These are phyloP conservation scores for Stagonosporopsis vannaccii DNA, from an alignment of 2,329 filamentous ascomycete genomes.

Conservation along the genomic window DNA sequence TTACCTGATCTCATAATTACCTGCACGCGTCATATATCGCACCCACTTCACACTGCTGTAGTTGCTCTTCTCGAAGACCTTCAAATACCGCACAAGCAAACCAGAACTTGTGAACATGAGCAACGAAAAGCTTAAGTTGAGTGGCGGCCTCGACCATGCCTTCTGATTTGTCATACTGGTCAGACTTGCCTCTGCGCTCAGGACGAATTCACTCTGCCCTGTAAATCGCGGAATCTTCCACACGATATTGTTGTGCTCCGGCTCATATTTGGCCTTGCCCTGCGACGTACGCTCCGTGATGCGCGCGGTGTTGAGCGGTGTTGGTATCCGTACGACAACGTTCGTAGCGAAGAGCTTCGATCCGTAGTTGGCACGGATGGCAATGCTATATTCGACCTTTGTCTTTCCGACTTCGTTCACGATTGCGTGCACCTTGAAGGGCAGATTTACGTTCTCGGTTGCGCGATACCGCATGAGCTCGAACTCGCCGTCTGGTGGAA, in stretches of 20 bases:
- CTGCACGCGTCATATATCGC: conserved; percentile 96
- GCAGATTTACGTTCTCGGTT: conserved; percentile 97
- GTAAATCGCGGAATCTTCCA: conserved; percentile 99
- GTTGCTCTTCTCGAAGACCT: conserved; percentile 99
- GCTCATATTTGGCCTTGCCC: conserved; percentile 98
- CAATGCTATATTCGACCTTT: conserved; percentile 98
- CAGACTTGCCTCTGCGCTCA: conserved; percentile 90
- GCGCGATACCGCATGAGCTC: conserved; percentile 98
- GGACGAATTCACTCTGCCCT: conserved; percentile 94
- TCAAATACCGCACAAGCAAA: conserved; percentile 89
- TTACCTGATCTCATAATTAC: conserved; percentile 94
- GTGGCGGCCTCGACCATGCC: conserved; percentile 90
- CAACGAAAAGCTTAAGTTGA: conserved; percentile 90
- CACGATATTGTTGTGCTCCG: conserved; percentile 95
- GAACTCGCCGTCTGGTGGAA: conserved; percentile 96
- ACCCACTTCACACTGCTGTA: conserved; percentile 99
- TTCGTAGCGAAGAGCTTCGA: conserved; percentile 97
- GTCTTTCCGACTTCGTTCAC: conserved; percentile 97
- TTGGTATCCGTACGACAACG: conserved; percentile 91
- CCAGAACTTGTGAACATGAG: conserved; percentile 99
- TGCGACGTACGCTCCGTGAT: conserved; percentile 93
- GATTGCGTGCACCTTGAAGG: conserved; percentile 98
- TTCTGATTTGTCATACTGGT: conserved; percentile 99
- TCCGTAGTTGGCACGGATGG: conserved; percentile 95
- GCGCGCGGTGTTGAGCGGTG: conserved; percentile 92